phyloP scores from a whole-genome alignment of 129 eudicot genomes.

The Heracleum sosnowskyi region DNA sequence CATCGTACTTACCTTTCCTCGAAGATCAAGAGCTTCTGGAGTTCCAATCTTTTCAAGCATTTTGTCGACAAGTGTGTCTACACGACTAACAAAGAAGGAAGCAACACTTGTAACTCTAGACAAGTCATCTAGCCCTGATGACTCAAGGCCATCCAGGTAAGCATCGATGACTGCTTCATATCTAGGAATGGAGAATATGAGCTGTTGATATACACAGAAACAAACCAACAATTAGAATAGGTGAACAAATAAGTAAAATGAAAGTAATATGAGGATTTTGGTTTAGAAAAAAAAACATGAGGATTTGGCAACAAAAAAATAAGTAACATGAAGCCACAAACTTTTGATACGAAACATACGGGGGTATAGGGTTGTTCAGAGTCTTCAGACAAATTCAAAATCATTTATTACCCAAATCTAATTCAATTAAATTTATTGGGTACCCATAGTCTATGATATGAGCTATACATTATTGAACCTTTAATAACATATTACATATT shows the following conservation, averaged over 20 bases:
- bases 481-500: not conserved
- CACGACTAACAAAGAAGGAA: constrained; percentile 98
- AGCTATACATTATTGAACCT: not conserved
- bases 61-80: constrained; percentile 88
- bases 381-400: not conserved
- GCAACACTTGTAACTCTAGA: constrained; percentile 97
- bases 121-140: constrained; percentile 85
- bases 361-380: not conserved
- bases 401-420: not conserved
- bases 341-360: not conserved
- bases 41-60: constrained; percentile 98
- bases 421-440: not conserved
- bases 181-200: constrained; percentile 84
- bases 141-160: constrained; percentile 93
- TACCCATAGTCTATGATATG: not conserved
- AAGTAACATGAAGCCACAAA: not conserved
- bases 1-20: constrained; percentile 72
- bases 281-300: no score
- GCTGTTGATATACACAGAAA: constrained; percentile 41
- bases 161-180: constrained; percentile 98
- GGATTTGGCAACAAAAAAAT: no score
- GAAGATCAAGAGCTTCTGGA: constrained; percentile 94
- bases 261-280: not conserved
- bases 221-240: constrained; percentile 10
- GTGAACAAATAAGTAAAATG: not conserved